These are phyloP conservation scores for Gossypium thurberi DNA, from an alignment of 345 rosid species.

Conservation along the genomic window DNA sequence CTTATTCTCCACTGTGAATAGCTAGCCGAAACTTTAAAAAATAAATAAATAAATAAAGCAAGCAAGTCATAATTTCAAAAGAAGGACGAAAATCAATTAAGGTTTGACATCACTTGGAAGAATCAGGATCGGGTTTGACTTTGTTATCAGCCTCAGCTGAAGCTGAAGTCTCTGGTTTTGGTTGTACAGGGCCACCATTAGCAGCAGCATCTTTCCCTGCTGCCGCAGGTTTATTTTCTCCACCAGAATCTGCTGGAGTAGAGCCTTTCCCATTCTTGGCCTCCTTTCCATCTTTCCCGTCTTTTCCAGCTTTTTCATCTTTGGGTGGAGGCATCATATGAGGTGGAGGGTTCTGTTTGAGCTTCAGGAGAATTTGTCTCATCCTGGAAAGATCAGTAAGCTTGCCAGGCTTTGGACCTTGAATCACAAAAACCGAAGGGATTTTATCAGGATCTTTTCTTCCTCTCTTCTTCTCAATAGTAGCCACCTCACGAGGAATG, in stretches of 20 bases:
- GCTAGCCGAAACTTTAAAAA: not conserved
- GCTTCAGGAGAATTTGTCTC: constrained; percentile 76
- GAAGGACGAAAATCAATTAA: constrained; percentile 3
- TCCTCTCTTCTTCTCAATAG: constrained; percentile 78
- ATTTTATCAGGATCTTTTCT: constrained; percentile 71
- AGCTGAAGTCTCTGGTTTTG: constrained; percentile 26
- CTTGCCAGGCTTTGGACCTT: constrained; percentile 95
- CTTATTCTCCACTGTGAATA: constrained; percentile 24
- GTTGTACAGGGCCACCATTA: constrained; percentile 27
- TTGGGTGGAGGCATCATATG: constrained; percentile 85
- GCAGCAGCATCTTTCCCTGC: constrained; percentile 29
- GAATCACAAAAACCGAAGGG: constrained; percentile 54
- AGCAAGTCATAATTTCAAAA: constrained; percentile 10
- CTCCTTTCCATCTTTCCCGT: constrained; percentile 21
- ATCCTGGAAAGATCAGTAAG: constrained; percentile 80
- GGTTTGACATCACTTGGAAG: constrained; percentile 17
- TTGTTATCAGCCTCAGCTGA: constrained; percentile 28
- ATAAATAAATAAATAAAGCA: not conserved
- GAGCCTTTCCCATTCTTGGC: constrained; percentile 20
- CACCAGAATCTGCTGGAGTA: constrained; percentile 23
- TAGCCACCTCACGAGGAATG: constrained; percentile 84
- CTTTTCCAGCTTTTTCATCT: constrained; percentile 38
- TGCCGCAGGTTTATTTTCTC: constrained; percentile 21
- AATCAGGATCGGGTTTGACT: constrained; percentile 21
- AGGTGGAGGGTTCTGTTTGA: constrained; percentile 78